These are phyloP conservation scores for Acanthamoeba triangularis DNA, from an alignment of 208 protist species.

Conservation along the genomic window DNA sequence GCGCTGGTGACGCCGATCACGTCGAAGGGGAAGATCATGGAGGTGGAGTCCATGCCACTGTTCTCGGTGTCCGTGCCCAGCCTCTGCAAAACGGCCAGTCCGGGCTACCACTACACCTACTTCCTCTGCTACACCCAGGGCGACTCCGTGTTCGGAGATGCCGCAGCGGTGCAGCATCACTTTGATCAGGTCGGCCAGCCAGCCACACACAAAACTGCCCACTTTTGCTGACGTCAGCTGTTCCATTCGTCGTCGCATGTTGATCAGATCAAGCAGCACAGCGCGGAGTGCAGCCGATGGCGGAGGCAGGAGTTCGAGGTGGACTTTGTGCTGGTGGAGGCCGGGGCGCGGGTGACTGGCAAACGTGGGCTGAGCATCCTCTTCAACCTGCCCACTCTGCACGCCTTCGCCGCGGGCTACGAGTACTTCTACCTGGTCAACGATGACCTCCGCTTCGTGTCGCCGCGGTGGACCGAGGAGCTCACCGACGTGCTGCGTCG, in stretches of 20 bases:
- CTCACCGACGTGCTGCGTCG: neutral
- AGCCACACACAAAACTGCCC: too few relatives aligned
- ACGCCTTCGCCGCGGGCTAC: constrained; percentile 34
- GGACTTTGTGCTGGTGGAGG: constrained; percentile 61
- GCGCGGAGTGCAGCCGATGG: neutral
- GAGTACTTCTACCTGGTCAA: constrained; percentile 70
- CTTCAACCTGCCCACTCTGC: constrained; percentile 41
- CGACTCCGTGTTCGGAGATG: neutral
- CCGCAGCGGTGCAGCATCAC: neutral
- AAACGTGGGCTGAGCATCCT: constrained; percentile 57
- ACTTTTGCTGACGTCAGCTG: neutral
- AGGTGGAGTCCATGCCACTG: neutral
- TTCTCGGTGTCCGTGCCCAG: neutral
- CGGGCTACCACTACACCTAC: constrained; percentile 26
- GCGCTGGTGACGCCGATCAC: constrained; percentile 25
- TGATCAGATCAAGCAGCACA: neutral
- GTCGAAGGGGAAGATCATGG: neutral
- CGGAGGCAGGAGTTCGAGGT: neutral
- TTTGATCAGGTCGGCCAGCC: neutral
- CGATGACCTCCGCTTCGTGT: constrained; percentile 43
- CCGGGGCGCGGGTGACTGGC: neutral
- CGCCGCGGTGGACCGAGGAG: constrained; percentile 18
- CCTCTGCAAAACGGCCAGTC: neutral
- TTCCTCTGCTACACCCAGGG: constrained; percentile 47
- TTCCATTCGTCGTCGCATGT: neutral